Evolutionary conservation across 495 filamentous ascomycete species (phyloP), one percentile per base, ranked within the genome.

Genomic region (Penicillium soppii): DNA sequence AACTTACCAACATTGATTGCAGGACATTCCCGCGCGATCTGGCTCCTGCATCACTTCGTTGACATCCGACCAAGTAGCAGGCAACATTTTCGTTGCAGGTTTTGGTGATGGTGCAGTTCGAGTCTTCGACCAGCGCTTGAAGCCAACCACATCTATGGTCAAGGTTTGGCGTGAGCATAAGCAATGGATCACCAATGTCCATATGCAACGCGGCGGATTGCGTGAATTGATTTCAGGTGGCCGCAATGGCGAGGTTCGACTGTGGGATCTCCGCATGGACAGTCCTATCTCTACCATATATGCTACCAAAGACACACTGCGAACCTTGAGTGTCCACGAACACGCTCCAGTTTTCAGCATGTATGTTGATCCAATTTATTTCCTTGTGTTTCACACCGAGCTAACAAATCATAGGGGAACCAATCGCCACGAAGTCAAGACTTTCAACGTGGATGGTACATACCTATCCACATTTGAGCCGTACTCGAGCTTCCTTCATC

Each of bases 71-170:
- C 92, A 97, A 72, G 92, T 97, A 55, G 94, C 92, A 33, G 95
- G 95, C 48, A 90, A 95, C 58, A 84, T 97, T 48, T 96, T 99
- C 65, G 85, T 94, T 19, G 94, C 92, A 19, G 94, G 95, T 9
- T 99, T 97, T 50, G 94, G 95, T 2, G 94, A 99, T 59, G 94
- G 94, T n/a, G 91, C 91, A 10, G 85, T 99, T 22, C 79, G 94
- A 37, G 90, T 96, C 20, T 99, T 97, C 60, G 94, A 99, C 66
- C 88, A 91, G 50, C 87, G 94, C 5, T 68, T 88, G 25, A 82
- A 83, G 52, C 86, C 91, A 5, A 85, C 87, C 33, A 86, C 90
- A 27, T 84, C 85, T 26, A 96, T 96, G 90, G 87, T 97, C 39
- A 89, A 86, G 66, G 89, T 90, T 33, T 99, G 94, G 94, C 92